Conservation (phyloP, 768 basidiomycete genomes). For the Leccinum imitatum region DNA sequence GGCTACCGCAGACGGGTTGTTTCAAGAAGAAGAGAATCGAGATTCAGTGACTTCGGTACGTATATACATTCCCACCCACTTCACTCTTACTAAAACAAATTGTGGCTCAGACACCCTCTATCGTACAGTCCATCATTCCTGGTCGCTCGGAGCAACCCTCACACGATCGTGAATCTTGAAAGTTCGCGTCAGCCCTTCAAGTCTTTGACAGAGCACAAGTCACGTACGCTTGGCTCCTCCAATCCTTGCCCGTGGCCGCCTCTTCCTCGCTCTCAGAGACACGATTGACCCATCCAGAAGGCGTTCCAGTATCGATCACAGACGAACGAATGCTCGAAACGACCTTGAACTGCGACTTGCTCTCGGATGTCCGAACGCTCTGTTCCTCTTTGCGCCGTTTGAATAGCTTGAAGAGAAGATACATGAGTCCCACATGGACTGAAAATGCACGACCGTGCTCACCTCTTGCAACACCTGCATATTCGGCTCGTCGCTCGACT, state of each 20-base stretch:
- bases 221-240: constrained; percentile 53
- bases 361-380: constrained; percentile 36
- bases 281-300: constrained; percentile 73
- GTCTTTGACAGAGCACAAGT: background rate
- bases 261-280: constrained; percentile 41
- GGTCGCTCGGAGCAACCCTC: background rate
- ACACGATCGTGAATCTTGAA: constrained; percentile 17
- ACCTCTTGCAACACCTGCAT: constrained; percentile 63
- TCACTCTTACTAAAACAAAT: background rate
- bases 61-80: background rate
- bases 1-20: background rate
- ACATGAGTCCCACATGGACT: background rate
- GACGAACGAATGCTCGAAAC: constrained; percentile 70
- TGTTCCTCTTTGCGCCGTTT: constrained; percentile 55
- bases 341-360: constrained; percentile 75
- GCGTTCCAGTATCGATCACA: constrained; percentile 63
- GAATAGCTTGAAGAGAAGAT: constrained; percentile 46
- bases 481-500: constrained; percentile 38
- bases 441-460: constrained; percentile 7
- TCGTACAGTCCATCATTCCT: background rate
- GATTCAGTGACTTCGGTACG: background rate
- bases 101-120: no score
- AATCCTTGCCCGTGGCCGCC: constrained; percentile 44
- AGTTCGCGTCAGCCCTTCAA: constrained; percentile 1
- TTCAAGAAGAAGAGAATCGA: background rate